Evolutionary conservation across 192 early-diverging fungal genomes (phyloP).

Genomic region (Umbelopsis vinacea): DNA sequence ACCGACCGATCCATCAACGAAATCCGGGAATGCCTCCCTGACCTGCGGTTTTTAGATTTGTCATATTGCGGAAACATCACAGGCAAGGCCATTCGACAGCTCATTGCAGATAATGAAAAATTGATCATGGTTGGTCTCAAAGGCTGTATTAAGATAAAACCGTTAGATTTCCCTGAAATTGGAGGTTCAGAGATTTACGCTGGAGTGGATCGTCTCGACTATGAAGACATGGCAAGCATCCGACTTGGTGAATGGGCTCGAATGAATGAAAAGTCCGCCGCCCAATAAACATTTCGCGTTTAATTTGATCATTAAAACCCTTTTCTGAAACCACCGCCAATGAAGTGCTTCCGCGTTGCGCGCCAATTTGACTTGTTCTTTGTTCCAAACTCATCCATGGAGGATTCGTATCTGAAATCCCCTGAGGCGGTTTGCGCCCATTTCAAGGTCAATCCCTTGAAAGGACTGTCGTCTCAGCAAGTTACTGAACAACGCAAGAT

Average conservation of each 20-base stretch:
- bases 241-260: conserved; percentile 4
- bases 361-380: neutral
- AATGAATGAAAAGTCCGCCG: neutral
- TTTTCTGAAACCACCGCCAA: neutral
- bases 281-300: neutral
- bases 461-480: conserved; percentile 72
- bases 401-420: conserved; percentile 63
- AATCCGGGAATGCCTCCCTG: neutral
- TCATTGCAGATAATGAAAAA: conserved; percentile 6
- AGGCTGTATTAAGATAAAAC: neutral
- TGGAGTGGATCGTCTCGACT: conserved; percentile 1
- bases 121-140: conserved; percentile 4
- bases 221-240: neutral
- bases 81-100: neutral
- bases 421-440: conserved; percentile 67
- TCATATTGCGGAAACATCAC: conserved; percentile 5
- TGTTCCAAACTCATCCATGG: conserved; percentile 53
- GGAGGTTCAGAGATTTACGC: neutral
- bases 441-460: conserved; percentile 66
- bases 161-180: neutral
- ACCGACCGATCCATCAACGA: conserved; percentile 10
- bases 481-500: conserved; percentile 60
- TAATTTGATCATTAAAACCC: neutral
- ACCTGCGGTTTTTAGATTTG: neutral
- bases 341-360: conserved; percentile 10